Percentiles rank a stretch among this genome's conserved stretches.
These are phyloP conservation scores for Tetrapisispora namnaoensis DNA, from an alignment of 805 yeast species.

Conservation along the genomic window DNA sequence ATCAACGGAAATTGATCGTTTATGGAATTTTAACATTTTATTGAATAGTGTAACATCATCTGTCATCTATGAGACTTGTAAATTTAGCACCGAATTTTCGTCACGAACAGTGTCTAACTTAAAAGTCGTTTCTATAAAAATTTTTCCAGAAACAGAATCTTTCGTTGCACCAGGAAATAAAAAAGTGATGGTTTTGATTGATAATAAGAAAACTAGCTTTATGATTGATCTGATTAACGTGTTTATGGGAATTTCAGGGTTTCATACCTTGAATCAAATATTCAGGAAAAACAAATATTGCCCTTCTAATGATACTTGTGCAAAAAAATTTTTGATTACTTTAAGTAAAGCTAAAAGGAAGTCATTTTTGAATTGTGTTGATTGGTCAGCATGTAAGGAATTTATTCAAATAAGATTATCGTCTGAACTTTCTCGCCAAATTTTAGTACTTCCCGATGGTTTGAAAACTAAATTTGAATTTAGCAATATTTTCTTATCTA, in stretches of 20 bases:
- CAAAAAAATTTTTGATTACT: slow-evolving; percentile 20
- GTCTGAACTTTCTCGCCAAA: slow-evolving; percentile 16
- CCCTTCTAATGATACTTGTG: slow-evolving; percentile 18
- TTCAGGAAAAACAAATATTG: slow-evolving; percentile 25
- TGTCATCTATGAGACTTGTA: slow-evolving; percentile 28
- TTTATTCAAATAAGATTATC: slow-evolving; percentile 17
- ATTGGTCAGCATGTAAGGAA: slow-evolving; percentile 15
- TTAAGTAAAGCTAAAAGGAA: slow-evolving; percentile 12
- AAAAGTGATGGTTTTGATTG: slow-evolving; percentile 18
- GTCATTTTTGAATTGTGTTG: slow-evolving; percentile 7
- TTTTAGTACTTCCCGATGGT: slow-evolving; percentile 37
- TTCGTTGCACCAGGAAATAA: slow-evolving; percentile 14
- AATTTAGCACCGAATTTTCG: slow-evolving; percentile 8
- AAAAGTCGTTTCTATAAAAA: slow-evolving; percentile 17
- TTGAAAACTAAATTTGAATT: slow-evolving; percentile 41
- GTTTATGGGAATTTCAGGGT: slow-evolving; percentile 37
- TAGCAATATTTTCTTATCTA: slow-evolving; percentile 18
- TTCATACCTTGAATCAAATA: slow-evolving; percentile 37
- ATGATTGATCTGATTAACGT: slow-evolving; percentile 35
- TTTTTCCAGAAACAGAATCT: slow-evolving; percentile 20
- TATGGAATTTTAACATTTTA: slow-evolving; percentile 20
- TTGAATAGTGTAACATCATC: slow-evolving; percentile 20
- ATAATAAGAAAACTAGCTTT: slow-evolving; percentile 23
- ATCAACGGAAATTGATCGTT: slow-evolving; percentile 26
- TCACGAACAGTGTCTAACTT: slow-evolving; percentile 28